Conservation (phyloP, 768 basidiomycete genomes). For the Saitozyma podzolica region DNA sequence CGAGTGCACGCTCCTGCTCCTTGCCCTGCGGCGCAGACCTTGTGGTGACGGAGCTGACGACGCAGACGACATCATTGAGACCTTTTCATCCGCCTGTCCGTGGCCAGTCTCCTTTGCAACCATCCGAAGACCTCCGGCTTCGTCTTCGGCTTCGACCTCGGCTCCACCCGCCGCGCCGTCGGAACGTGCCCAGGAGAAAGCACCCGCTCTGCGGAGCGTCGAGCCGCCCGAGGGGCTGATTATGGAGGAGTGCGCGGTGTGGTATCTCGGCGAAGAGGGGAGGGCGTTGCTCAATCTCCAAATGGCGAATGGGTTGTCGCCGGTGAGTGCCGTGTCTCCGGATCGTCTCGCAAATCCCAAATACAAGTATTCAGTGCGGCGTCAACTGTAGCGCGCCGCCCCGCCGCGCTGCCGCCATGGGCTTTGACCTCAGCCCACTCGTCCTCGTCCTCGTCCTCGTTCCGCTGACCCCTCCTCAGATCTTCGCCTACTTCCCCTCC, state of each 20-base stretch:
- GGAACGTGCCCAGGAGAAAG: slow-evolving; percentile 18
- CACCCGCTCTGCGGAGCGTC: slow-evolving; percentile 43
- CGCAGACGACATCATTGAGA: slow-evolving; percentile 31
- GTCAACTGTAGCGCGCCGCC: background rate
- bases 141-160: background rate
- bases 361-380: no score
- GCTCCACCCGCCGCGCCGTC: background rate
- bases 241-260: slow-evolving; percentile 54
- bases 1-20: slow-evolving; percentile 41
- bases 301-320: slow-evolving; percentile 70
- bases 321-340: slow-evolving; percentile 55
- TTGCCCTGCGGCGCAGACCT: background rate
- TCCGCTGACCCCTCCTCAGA: slow-evolving; percentile 61
- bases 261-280: slow-evolving; percentile 77
- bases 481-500: slow-evolving; percentile 73
- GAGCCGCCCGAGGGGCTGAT: slow-evolving; percentile 38
- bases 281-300: slow-evolving; percentile 79
- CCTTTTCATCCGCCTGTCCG: slow-evolving; percentile 17
- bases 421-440: slow-evolving; percentile 63
- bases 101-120: slow-evolving; percentile 37
- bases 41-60: slow-evolving; percentile 2
- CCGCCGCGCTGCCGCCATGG: background rate
- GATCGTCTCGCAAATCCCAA: no score
- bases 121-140: slow-evolving; percentile 28
- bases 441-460: slow-evolving; percentile 63